Conservation (phyloP, 441 rosid species). For the Adansonia grandidieri region DNA sequence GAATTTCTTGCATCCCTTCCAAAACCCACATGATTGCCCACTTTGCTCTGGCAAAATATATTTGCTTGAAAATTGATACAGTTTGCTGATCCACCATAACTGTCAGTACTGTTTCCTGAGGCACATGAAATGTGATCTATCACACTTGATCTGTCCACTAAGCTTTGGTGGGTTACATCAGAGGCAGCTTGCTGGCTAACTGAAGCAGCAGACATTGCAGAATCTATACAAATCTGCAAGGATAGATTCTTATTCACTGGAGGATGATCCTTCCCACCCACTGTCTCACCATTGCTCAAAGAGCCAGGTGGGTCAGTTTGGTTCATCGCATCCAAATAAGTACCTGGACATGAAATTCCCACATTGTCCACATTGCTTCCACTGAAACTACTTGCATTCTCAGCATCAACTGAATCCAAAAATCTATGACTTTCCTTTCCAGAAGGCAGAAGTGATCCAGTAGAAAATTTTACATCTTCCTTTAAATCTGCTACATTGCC, state of each 20-base stretch:
- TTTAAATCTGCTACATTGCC: constrained; percentile 32
- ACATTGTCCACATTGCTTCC: constrained; percentile 29
- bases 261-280: constrained; percentile 24
- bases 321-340: constrained; percentile 27
- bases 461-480: constrained; percentile 39
- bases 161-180: constrained; percentile 43
- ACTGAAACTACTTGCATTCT: constrained; percentile 42
- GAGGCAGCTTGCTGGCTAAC: constrained; percentile 46
- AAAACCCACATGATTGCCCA: constrained; percentile 35
- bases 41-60: constrained; percentile 44
- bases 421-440: constrained; percentile 35
- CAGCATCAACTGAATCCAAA: constrained; percentile 39
- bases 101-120: constrained; percentile 40
- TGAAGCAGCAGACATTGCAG: constrained; percentile 43
- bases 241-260: constrained; percentile 30
- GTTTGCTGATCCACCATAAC: constrained; percentile 38
- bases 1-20: constrained; percentile 45
- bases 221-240: constrained; percentile 43
- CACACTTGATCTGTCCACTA: constrained; percentile 43
- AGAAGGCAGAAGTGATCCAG: constrained; percentile 30
- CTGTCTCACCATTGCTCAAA: constrained; percentile 27
- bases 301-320: constrained; percentile 28
- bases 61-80: constrained; percentile 37
- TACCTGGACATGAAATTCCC: constrained; percentile 33
- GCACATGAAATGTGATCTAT: constrained; percentile 36